Base-by-base conservation (phyloP, 2,329 filamentous ascomycete species). In the Talaromyces rugulosus region DNA sequence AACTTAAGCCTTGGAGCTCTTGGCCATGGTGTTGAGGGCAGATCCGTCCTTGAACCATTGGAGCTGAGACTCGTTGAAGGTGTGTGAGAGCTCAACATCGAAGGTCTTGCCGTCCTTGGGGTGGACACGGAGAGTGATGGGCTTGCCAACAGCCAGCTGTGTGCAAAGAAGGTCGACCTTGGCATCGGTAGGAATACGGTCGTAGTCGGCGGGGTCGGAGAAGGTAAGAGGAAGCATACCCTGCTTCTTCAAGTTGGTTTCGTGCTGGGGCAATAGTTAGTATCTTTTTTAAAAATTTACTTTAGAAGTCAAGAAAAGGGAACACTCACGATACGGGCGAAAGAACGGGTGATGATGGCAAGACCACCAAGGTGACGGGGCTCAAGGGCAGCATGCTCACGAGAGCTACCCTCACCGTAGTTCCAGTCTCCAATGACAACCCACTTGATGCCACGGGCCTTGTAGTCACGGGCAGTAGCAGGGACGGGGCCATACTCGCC, bases 161-260 rank as follows among this genome's bases (percentile, higher is more conserved):
- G 94, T 97, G 85, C 87, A 89, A 73, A 92, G 81, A 64, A 99
- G 83, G 78, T 97, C 93, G 70, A 98, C 88, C 82, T 89, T 93
- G 85, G 96, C 95, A 65, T 95, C 89, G 68, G 92, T 90, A 77
- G 89, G 87, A 79, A 99, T 93, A 87, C 91, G 96, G 79, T 99
- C 95, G 80, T 99, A 99, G 80, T 99, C 95, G 77, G 89, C 94
- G 62, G 94, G 94, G 76, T 98, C 88, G 62, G 87, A 81, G 83
- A 99, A 99, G 72, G 93, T 98, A 68, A 99, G 86, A 73, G 95
- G 95, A 82, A 99, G 90, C 94, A 99, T 97, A 82, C 95, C 95
- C 87, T 99, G 95, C 89, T 99, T 99, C 91, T 99, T 99, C 84
- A 99, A 82, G 87, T 99, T 99, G 84, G 95, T 99, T 86, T 99